These are phyloP conservation scores for Talaromyces albobiverticillius DNA, from an alignment of 2,329 filamentous ascomycete species.

Conservation along the genomic window DNA sequence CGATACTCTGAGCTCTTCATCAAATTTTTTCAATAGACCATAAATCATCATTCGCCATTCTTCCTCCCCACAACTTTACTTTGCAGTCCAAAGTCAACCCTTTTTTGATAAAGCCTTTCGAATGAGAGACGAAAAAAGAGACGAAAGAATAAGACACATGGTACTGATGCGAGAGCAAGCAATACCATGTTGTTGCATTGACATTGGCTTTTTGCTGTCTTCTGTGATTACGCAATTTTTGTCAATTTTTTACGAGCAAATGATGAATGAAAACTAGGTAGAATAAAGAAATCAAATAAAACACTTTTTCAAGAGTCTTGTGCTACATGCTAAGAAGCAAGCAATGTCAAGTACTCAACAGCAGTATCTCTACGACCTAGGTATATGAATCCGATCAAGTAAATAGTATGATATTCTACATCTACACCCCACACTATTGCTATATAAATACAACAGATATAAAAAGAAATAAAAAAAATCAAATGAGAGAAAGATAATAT, in stretches of 20 bases:
- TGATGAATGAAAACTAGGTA: constrained; percentile 2
- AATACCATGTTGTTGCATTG: not conserved
- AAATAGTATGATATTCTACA: constrained; percentile 1
- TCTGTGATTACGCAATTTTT: not conserved
- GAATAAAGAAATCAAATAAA: not conserved
- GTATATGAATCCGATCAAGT: no score
- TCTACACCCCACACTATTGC: constrained; percentile 4
- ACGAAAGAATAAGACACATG: not conserved
- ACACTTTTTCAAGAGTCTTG: no score
- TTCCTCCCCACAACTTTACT: not conserved
- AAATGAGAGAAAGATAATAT: constrained; percentile 3
- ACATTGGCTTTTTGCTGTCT: not conserved
- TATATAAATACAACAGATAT: constrained; percentile 12
- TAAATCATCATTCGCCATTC: not conserved
- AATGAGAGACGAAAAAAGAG: not conserved
- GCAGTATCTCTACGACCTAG: no score
- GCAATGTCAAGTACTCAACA: no score
- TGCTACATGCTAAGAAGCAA: no score
- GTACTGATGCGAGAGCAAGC: not conserved
- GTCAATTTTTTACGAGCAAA: constrained; percentile 10
- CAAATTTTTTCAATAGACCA: constrained; percentile 5
- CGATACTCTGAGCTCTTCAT: constrained; percentile 37
- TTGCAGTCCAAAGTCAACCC: not conserved
- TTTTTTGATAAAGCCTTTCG: not conserved
- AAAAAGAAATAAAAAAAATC: not conserved